Evolutionary conservation across 2,329 filamentous ascomycete genomes (phyloP).

Genomic region (Lizonia empirigonia): DNA sequence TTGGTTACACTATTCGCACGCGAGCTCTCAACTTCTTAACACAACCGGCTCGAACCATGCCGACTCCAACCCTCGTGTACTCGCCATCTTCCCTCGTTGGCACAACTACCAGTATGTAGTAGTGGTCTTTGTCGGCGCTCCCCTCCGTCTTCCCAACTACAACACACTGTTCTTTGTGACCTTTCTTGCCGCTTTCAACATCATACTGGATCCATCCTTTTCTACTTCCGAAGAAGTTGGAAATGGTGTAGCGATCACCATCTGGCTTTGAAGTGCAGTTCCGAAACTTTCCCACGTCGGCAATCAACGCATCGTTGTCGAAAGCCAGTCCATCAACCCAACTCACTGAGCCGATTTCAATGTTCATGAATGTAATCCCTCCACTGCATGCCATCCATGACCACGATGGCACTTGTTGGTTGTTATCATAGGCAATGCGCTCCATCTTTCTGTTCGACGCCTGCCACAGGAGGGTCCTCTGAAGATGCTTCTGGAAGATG

Average conservation of each 20-base stretch:
- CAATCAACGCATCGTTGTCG: slow-evolving; percentile 6
- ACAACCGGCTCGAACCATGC: slow-evolving; percentile 2
- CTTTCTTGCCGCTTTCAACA: slow-evolving; percentile 1
- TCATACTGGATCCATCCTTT: slow-evolving; percentile 18
- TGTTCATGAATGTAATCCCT: slow-evolving; percentile 8
- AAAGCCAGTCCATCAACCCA: slow-evolving; percentile 5
- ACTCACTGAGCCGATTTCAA: slow-evolving; percentile 3
- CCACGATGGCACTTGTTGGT: slow-evolving; percentile 23
- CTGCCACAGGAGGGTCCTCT: slow-evolving; percentile 26
- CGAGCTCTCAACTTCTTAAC: slow-evolving; percentile 1
- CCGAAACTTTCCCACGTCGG: slow-evolving; percentile 11
- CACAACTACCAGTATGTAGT: slow-evolving; percentile 12
- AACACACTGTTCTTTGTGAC: slow-evolving; percentile 14
- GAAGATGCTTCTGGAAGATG: slow-evolving; percentile 20
- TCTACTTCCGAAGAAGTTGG: slow-evolving; percentile 2
- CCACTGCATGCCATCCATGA: slow-evolving; percentile 19
- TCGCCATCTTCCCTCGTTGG: slow-evolving; percentile 3
- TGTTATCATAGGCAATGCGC: slow-evolving; percentile 8
- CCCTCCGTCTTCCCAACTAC: slow-evolving; percentile 12
- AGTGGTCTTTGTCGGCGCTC: background rate
- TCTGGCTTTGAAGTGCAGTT: slow-evolving; percentile 4
- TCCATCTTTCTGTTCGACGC: slow-evolving; percentile 8
- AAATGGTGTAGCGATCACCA: slow-evolving; percentile 3
- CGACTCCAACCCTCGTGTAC: too few species aligned
- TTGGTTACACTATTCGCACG: slow-evolving; percentile 12